Base-by-base conservation (phyloP, 768 basidiomycete species). In the Serpula lacrymans region DNA sequence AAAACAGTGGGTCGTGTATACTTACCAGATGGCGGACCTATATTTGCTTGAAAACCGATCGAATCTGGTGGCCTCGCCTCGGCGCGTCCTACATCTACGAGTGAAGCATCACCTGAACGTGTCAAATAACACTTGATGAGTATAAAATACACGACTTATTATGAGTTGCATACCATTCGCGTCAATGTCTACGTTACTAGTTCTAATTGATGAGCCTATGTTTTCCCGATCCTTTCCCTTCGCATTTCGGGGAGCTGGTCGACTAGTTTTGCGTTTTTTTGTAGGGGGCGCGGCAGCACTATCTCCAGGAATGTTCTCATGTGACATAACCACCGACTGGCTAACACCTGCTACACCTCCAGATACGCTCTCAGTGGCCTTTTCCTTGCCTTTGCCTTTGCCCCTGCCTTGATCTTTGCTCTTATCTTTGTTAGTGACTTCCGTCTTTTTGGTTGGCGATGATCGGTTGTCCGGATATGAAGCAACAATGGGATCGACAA, bases 401-500 rank as follows among this genome's bases (percentile, higher is more conserved):
- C 18, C 17, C 25, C 26, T 41, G 6, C 41, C 45, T n/a, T 43
- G 31, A 11, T 14, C 38, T 10, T 20, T 34, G 30, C 39, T 50
- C 24, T 35, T 44, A 33, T 34, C 48, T 35, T 34, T 16, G n/a
- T 42, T 38, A 37, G 21, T 45, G 43, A 23, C 38, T 33, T n/a
- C n/a, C n/a, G n/a, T 17, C 12, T 34, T 17, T 11, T 17, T 34
- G 11, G 3, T 4, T 14, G 33, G 10, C 9, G 10, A 18, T n/a
- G n/a, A n/a, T n/a, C n/a, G n/a, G n/a, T n/a, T n/a, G 6, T 44
- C 37, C 26, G 51, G 46, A 33, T 50, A 42, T 16, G 49, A 45
- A 37, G 39, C 51, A 11, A 62, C 48, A 29, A 64, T 43, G 1
- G 60, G 60, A 21, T 62, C 60, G 16, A 64, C 60, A 42, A 62